phyloP scores from a whole-genome alignment of 2,329 filamentous ascomycete species.

The Alternaria triticina region DNA sequence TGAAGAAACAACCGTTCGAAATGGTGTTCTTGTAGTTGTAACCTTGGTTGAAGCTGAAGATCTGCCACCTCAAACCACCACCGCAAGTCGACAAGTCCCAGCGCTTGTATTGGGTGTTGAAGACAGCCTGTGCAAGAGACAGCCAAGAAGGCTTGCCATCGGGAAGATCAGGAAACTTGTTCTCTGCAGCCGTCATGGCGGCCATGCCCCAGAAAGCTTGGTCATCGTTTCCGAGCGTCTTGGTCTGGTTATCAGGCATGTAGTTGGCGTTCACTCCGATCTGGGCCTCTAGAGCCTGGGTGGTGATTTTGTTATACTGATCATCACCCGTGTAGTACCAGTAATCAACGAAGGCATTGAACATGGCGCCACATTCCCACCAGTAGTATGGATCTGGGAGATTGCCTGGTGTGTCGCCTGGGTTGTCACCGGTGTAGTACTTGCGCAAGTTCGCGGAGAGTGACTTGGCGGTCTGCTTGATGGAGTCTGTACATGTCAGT shows the following conservation, averaged over 20 bases:
- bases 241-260: slow-evolving; percentile 76
- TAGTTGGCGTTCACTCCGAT: slow-evolving; percentile 75
- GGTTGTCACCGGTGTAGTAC: slow-evolving; percentile 69
- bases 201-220: slow-evolving; percentile 66
- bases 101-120: slow-evolving; percentile 71
- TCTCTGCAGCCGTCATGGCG: slow-evolving; percentile 64
- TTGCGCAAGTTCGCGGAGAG: slow-evolving; percentile 67
- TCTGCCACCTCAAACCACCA: slow-evolving; percentile 82
- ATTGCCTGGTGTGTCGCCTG: slow-evolving; percentile 66
- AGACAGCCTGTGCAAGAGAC: slow-evolving; percentile 72
- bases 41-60: slow-evolving; percentile 76
- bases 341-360: slow-evolving; percentile 49
- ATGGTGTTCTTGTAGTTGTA: slow-evolving; percentile 84
- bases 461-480: slow-evolving; percentile 66
- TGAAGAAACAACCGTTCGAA: slow-evolving; percentile 82
- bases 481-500: slow-evolving; percentile 59
- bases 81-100: slow-evolving; percentile 73
- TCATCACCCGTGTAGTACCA: slow-evolving; percentile 53
- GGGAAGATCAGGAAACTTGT: slow-evolving; percentile 53
- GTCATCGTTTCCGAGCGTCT: slow-evolving; percentile 61
- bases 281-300: slow-evolving; percentile 72
- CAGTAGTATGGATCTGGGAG: slow-evolving; percentile 54
- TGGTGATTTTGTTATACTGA: slow-evolving; percentile 48
- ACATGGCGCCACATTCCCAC: slow-evolving; percentile 53
- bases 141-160: slow-evolving; percentile 68